Base-by-base conservation (phyloP, 176 grass and related monocot genomes). In the Otatea glauca region DNA sequence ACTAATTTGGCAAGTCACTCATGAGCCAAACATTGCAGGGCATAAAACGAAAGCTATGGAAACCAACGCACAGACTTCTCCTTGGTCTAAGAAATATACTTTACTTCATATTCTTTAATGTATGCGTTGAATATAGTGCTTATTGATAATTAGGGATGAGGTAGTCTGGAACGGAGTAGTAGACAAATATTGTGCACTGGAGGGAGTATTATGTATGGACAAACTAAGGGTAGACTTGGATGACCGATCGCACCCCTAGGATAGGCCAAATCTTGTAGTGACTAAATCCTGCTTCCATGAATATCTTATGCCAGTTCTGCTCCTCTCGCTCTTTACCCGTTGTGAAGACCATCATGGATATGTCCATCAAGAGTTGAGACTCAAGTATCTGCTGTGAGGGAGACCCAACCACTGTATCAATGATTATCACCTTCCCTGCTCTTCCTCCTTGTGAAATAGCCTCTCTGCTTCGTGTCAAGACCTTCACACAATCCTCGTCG, bases 401-500 rank as follows among this genome's bases (percentile, higher is more conserved):
- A 12, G 18, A 41, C 0, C 75, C 70, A 29, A 75, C 25, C 18
- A 92, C 74, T 1, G 55, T 63, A 2, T 89, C 86, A 1, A 92
- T 37, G 32, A 92, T 70, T 14, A 92, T 75, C 38, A 82, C 77
- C 72, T 92, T 92, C 1, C 90, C 72, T 1, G 76, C 82, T 0
- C 77, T 65, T 4, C 5, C 23, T 48, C 63, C 86, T 63, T 15
- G 25, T 6, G 20, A 2, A 11, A 74, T 76, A 11, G 74, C 34
- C 5, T 76, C 11, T 13, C 5, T 86, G 16, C 68, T 65, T 2
- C 34, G 76, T 15, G 49, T 80, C 0, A 86, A 64, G 76, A 86
- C 65, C 18, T 7, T 78, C 49, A 73, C 68, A 2, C 84, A 86
- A 12, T 86, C 84, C 54, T 86, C 8, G 1, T 86, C 75, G 3